Base-by-base conservation (phyloP, 306 rosid genomes). In the Ormosia semicastrata region DNA sequence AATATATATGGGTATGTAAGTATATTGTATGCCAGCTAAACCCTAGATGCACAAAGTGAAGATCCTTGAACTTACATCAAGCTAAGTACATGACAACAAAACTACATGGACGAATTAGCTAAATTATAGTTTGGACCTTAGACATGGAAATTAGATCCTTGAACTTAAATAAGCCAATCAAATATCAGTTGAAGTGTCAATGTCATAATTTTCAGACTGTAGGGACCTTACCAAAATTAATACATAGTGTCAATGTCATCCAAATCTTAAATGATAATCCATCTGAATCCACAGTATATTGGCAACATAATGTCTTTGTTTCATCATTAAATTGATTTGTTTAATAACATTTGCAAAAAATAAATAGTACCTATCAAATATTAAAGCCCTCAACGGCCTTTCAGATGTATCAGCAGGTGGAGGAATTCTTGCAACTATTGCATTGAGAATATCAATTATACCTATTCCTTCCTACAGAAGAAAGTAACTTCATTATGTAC, bases 381-480 rank as follows among this genome's bases (percentile, higher is more conserved):
- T 94, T 84, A 94, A 86, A 72, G 98, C 97, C 86, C 97, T 84
- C 72, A 94, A 33, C 29, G 97, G 97, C 78, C 71, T 90, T 71
- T 85, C 80, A 73, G 91, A 87, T 44, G 94, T 89, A 74, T 90
- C 91, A 43, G 71, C 74, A 10, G 98, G 98, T 46, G 97, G 91
- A 70, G 98, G 97, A 43, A 94, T 85, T 80, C 92, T 93, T 47
- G 90, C 82, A 78, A 90, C 94, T 75, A 94, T 93, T 33, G 94
- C 93, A 72, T 91, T 83, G 54, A 94, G 89, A 81, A 94, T 94
- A 54, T 91, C 98, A 24, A 64, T 79, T 66, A 94, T 93, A 60
- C 98, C 98, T 15, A 94, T 81, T 64, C 98, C 98, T 78, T 94
- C 98, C 95, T 93, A 77, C 77, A 82, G 71, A 63, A 79, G 32